Base-by-base conservation (phyloP, 2,329 filamentous ascomycete species). In the Calonectria leucothoes region DNA sequence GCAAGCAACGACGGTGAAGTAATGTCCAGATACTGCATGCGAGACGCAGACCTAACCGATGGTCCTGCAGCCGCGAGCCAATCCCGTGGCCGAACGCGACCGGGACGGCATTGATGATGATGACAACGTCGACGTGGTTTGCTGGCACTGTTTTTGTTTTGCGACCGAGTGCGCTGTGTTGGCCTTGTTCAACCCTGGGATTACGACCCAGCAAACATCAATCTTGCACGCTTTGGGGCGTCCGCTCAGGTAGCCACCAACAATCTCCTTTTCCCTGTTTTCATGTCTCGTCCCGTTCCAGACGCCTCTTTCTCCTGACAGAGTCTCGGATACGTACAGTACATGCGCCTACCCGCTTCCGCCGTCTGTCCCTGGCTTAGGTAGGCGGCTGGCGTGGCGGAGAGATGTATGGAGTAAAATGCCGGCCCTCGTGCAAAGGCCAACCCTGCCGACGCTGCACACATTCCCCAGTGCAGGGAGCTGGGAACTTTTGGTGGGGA, bases 121-220 rank as follows among this genome's bases (percentile, higher is more conserved):
- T 63, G 70, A 65, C 66, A 61, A 63, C 71, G 67, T 31, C 71
- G 27, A 72, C 65, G 57, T 55, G 71, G 48, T 51, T 70, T 51
- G 66, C 49, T 73, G 57, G 65, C 65, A 68, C 35, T 25, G 39
- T 57, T 51, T 48, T 31, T 25, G 39, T 57, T 51, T 48, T 31
- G 37, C 59, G 39, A 63, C 42, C 39, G 27, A 31, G 27, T 65
- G 31, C 23, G 61, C 27, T 59, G 51, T 48, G 51, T 61, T 66
- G 51, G 39, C 59, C 69, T 29, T 31, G 61, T 71, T 71, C 33
- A 35, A 39, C 55, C 14, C 37, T 39, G 55, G 33, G 35, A 48
- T 35, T 42, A 27, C 35, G n/a, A 31, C 17, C 20, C 39, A 64
- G 37, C 59, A 64, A 48, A 48, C 57, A 25, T 45, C 25, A 20